Evolutionary conservation across 169 alveolate genomes (phyloP), one percentile per base, ranked within the genome.

Genomic region (Plasmodium billcollinsi): DNA sequence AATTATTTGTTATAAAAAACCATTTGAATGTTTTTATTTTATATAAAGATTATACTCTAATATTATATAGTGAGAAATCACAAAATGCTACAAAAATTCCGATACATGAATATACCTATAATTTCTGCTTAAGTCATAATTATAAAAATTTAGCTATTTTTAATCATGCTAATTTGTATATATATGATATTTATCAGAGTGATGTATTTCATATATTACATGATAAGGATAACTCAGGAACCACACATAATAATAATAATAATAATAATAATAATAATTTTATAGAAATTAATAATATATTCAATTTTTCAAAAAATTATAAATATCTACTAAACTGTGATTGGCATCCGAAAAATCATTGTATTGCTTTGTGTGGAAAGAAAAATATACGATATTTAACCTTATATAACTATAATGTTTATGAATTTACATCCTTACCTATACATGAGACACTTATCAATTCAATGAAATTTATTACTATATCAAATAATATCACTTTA

Each of bases 281-380:
- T 24, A 26, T 86, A 9, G 76, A 86, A 66, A 61, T 72, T 56
- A 71, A 70, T 18, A 50, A 67, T 49, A 52, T 86, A 52, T 86
- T 86, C 39, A 61, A 86, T 15, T 50, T 86, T 18, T 86, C 92
- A 65, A 86, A 86, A 54, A 86, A 86, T 72, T 86, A 72, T 54
- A 86, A 86, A 24, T 45, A 86, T 71, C 11, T 49, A 3, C 24
- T 86, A 33, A 86, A 26, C n/a, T 86, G 92, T 50, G 92, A 86
- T 39, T 86, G 86, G 86, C 92, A 86, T 66, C 92, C 92, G 0
- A 56, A 86, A 47, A 86, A 66, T 54, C 86, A 61, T 21, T 86
- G 92, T 49, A 86, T 86, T 45, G 80, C 92, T 9, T 65, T 86
- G 33, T 86, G 92, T 52, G 92, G 92, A 26, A 59, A 86, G 59